These are phyloP conservation scores for Globisporangium polare DNA, from an alignment of 352 stramenopile species.

Conservation along the genomic window DNA sequence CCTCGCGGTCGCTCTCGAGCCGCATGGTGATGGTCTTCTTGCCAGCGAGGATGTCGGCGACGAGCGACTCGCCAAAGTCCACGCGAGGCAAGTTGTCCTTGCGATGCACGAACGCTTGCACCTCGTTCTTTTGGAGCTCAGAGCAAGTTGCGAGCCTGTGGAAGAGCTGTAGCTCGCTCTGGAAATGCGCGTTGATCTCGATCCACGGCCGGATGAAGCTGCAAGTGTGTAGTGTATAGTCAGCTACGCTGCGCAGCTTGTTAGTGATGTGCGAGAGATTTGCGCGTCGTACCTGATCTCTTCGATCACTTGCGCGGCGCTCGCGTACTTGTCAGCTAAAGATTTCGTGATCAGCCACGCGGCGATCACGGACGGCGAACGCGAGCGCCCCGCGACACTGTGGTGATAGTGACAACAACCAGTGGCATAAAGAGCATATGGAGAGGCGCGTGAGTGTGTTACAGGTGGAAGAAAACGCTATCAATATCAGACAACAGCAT, in stretches of 20 bases:
- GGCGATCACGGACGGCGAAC: slow-evolving; percentile 47
- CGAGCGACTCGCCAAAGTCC: slow-evolving; percentile 52
- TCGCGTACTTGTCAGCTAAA: slow-evolving; percentile 13
- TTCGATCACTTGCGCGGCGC: slow-evolving; percentile 33
- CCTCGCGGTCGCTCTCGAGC: slow-evolving; percentile 38
- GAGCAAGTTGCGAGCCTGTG: background rate
- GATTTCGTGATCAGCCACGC: slow-evolving; percentile 45
- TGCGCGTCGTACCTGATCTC: slow-evolving; percentile 43
- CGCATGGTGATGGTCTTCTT: slow-evolving; percentile 70
- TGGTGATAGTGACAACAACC: background rate
- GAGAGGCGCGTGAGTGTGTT: background rate
- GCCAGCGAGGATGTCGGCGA: slow-evolving; percentile 32
- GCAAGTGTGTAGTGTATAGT: background rate
- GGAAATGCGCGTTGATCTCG: slow-evolving; percentile 60
- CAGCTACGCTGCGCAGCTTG: background rate
- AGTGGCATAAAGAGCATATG: background rate
- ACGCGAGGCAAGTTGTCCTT: slow-evolving; percentile 30
- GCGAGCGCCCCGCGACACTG: slow-evolving; percentile 62
- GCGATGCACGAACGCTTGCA: background rate
- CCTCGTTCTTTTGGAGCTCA: slow-evolving; percentile 2
- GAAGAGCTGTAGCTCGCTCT: slow-evolving; percentile 29
- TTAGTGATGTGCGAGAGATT: too few species aligned
- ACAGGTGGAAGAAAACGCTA: too few species aligned
- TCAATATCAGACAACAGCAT: too few species aligned
- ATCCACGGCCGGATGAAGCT: slow-evolving; percentile 69